Evolutionary conservation across 768 basidiomycete genomes (phyloP).

Genomic region (Pisolithus microcarpus): DNA sequence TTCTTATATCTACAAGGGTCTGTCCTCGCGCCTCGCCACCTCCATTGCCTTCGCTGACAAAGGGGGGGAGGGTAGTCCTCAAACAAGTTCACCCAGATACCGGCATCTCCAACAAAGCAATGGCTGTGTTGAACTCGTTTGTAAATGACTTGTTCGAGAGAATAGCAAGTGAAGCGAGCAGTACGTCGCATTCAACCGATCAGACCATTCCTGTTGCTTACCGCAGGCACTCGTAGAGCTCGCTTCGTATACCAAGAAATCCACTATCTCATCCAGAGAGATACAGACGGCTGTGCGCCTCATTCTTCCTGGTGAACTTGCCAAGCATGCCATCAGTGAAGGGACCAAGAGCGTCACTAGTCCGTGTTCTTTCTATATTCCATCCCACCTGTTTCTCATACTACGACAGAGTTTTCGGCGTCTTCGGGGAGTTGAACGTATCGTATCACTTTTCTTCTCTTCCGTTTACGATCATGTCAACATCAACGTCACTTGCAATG

Average conservation of each 20-base stretch:
- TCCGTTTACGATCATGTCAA: no score
- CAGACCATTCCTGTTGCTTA: background rate
- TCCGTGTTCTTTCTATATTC: constrained; percentile 7
- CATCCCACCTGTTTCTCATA: constrained; percentile 1
- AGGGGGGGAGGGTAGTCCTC: constrained; percentile 34
- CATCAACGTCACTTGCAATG: no score
- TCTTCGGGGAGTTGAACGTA: constrained; percentile 5
- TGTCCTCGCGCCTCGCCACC: constrained; percentile 2
- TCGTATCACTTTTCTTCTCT: no score
- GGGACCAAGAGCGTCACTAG: constrained; percentile 59
- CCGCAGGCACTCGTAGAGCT: constrained; percentile 34
- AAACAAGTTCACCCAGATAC: constrained; percentile 72
- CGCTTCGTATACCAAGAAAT: constrained; percentile 64
- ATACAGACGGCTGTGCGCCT: constrained; percentile 65
- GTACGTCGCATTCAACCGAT: constrained; percentile 21
- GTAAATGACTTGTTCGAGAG: constrained; percentile 59
- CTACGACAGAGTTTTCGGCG: constrained; percentile 21
- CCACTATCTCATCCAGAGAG: constrained; percentile 67
- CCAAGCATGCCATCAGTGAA: constrained; percentile 72
- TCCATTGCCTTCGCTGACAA: background rate
- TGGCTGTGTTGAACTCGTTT: constrained; percentile 54
- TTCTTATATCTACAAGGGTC: constrained; percentile 61
- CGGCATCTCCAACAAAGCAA: constrained; percentile 64
- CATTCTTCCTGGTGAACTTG: constrained; percentile 65
- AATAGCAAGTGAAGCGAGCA: constrained; percentile 47